Evolutionary conservation across 768 basidiomycete genomes (phyloP).

Genomic region (Naematelia aurantialba): DNA sequence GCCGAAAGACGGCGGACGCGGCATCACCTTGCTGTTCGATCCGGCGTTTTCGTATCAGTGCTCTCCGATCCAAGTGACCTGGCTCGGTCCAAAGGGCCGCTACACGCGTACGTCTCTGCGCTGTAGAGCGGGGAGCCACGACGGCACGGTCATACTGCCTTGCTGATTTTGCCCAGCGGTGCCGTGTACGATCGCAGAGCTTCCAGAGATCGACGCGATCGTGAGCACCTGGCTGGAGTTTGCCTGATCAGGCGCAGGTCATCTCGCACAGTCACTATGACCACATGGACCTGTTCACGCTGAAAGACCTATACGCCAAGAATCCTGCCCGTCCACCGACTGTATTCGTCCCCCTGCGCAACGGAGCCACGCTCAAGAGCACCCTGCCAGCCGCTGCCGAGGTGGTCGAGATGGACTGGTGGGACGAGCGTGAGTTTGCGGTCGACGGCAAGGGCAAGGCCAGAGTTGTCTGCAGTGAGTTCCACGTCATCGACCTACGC

Average conservation of each 20-base stretch:
- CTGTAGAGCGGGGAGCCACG: background rate
- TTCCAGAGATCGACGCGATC: constrained; percentile 63
- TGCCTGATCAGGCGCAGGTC: constrained; percentile 31
- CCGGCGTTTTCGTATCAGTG: constrained; percentile 49
- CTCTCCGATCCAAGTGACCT: constrained; percentile 35
- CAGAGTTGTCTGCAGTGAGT: constrained; percentile 41
- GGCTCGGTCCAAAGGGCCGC: constrained; percentile 7
- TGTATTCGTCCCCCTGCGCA: constrained; percentile 63
- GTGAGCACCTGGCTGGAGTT: constrained; percentile 26
- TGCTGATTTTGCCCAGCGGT: constrained; percentile 36
- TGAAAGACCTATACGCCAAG: constrained; percentile 33
- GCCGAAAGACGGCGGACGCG: constrained; percentile 20
- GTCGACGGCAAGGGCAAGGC: constrained; percentile 39
- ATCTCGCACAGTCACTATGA: constrained; percentile 58
- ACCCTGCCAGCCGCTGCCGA: constrained; percentile 52
- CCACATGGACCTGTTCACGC: constrained; percentile 35
- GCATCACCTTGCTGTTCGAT: constrained; percentile 49
- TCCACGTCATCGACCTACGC: background rate
- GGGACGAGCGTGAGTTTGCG: constrained; percentile 53
- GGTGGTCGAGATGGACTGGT: constrained; percentile 64
- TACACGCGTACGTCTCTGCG: background rate
- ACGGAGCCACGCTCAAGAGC: constrained; percentile 52
- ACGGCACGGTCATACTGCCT: background rate
- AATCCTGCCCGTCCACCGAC: constrained; percentile 58
- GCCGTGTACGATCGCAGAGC: constrained; percentile 57